Base-by-base conservation (phyloP, 2,329 filamentous ascomycete genomes). In the Tolypocladium inflatum region DNA sequence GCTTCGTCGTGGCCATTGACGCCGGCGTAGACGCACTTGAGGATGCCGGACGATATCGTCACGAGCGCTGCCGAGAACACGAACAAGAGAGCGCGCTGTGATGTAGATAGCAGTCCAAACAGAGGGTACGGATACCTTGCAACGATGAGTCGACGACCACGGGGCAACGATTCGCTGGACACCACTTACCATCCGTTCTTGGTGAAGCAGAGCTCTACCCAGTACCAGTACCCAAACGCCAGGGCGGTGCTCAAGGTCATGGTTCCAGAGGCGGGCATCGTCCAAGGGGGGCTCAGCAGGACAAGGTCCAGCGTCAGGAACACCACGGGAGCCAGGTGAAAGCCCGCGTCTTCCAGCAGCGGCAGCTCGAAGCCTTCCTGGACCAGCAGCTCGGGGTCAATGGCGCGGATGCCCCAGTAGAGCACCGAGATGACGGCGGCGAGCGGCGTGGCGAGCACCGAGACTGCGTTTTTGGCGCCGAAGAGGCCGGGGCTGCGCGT, bases 61-160 rank as follows among this genome's bases (percentile, higher is more conserved):
- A 95, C 92, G 19, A 89, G 72, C 1, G 80, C 67, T 1, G 89
- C 91, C 48, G 89, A 88, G 21, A 82, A 74, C 1, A 78, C 78
- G 64, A 95, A 96, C 11, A 96, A 76, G 0, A 82, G 73, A 10
- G 85, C 75, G 23, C 92, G 82, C 67, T 91, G 86, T 54, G 75
- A 68, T 0, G 84, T 88, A 55, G 78, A 80, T 48, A 95, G 74
- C 51, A 89, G 69, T 10, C 78, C 85, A 62, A 97, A 93, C 33
- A 96, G 80, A 1, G 92, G 91, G 71, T 97, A 96, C 0, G 91
- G 91, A 65, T 96, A 95, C 78, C 86, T 88, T 56, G 38, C 2
- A 2, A 1, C 5, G 35, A 53, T 66, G 23, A 69, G 60, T 8
- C 33, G 52, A n/a, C 21, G 39, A 2, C 39, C 41, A 13, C 3